These are phyloP conservation scores for Fonsecaea monophora DNA, from an alignment of 2,329 filamentous ascomycete genomes.

Conservation along the genomic window DNA sequence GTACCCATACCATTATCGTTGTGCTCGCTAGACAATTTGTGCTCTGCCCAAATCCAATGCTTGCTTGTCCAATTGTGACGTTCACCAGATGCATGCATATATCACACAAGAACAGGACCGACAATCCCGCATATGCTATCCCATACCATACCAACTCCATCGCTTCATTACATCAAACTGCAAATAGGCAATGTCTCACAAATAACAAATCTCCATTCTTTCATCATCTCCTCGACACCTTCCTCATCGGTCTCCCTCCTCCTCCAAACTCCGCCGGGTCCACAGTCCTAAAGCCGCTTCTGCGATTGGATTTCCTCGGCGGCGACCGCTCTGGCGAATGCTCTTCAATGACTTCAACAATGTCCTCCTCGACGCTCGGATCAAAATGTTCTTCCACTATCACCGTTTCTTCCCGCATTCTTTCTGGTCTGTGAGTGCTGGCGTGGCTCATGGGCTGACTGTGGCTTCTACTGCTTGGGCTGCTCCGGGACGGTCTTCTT, in stretches of 20 bases:
- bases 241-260: constrained; percentile 35
- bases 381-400: constrained; percentile 33
- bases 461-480: constrained; percentile 5
- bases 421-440: background rate
- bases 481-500: constrained; percentile 22
- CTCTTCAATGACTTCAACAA: constrained; percentile 42
- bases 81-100: background rate
- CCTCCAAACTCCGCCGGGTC: constrained; percentile 41
- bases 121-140: background rate
- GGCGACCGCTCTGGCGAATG: constrained; percentile 37
- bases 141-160: constrained; percentile 17
- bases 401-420: constrained; percentile 27
- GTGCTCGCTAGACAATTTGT: background rate
- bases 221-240: constrained; percentile 29
- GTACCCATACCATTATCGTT: too few species aligned
- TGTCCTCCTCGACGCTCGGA: constrained; percentile 36
- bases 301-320: constrained; percentile 25
- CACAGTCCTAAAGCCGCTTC: constrained; percentile 40
- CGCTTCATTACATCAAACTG: constrained; percentile 12
- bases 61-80: background rate
- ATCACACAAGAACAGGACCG: background rate
- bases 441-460: constrained; percentile 16
- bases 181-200: background rate
- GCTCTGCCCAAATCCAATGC: background rate
- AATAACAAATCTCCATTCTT: constrained; percentile 4